Evolutionary conservation across 139 green algal genomes (phyloP).

Genomic region (Deuterostichococcus epilithicus): DNA sequence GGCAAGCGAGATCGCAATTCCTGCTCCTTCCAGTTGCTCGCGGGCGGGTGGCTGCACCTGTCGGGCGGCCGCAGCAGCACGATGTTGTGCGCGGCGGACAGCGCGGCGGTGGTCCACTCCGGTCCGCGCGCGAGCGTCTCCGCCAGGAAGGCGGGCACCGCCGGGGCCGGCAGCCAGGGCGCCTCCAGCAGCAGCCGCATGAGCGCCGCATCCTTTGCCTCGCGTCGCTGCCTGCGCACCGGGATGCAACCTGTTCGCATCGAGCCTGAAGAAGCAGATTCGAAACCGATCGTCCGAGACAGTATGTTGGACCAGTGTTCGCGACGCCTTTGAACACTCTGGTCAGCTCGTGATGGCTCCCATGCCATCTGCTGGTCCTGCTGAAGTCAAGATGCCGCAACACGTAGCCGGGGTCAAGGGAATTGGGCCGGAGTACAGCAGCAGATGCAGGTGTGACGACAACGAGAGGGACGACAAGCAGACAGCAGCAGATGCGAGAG

Average conservation of each 20-base stretch:
- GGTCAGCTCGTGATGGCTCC: neutral
- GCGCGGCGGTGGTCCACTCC: slow-evolving; percentile 50
- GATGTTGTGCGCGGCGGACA: slow-evolving; percentile 36
- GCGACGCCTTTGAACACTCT: neutral
- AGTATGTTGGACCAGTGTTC: neutral
- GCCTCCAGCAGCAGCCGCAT: slow-evolving; percentile 41
- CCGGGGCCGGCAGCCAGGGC: slow-evolving; percentile 43
- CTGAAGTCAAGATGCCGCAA: neutral
- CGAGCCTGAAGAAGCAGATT: neutral
- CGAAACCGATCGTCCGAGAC: neutral
- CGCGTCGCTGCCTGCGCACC: neutral
- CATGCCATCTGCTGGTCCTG: too few relatives aligned
- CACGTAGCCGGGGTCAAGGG: neutral
- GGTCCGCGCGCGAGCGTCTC: slow-evolving; percentile 19
- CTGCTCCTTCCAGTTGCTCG: too few relatives aligned
- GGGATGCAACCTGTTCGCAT: neutral
- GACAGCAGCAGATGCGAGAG: neutral
- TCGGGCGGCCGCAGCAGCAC: slow-evolving; percentile 44
- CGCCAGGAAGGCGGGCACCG: slow-evolving; percentile 33
- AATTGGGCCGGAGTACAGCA: neutral
- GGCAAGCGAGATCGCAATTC: too few relatives aligned
- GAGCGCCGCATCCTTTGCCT: slow-evolving; percentile 11
- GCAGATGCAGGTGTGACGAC: neutral
- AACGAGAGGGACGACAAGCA: neutral
- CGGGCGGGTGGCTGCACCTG: neutral